A percentile compares a stretch with the other conserved stretches of the same genome.
Conservation (phyloP, 352 stramenopile genomes). For the Phytophthora fragariaefolia region DNA sequence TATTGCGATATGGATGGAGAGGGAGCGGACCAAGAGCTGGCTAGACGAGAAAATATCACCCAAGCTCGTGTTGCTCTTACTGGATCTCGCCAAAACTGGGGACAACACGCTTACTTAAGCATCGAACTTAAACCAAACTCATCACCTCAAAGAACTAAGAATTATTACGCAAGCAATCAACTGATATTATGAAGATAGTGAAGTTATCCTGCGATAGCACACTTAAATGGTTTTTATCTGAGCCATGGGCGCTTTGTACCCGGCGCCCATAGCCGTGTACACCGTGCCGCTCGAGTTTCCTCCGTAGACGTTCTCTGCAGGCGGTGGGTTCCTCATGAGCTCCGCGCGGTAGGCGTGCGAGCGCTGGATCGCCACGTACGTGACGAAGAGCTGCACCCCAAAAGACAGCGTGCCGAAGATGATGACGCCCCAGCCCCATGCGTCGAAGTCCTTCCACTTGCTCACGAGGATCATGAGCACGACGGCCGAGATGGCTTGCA, state of each 20-base stretch:
- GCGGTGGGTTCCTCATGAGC: constrained; percentile 84
- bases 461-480: constrained; percentile 78
- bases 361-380: constrained; percentile 79
- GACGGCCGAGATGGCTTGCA: constrained; percentile 76
- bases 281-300: constrained; percentile 46
- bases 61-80: not conserved
- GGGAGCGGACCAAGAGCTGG: not conserved
- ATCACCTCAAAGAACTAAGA: too few relatives aligned
- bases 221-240: constrained; percentile 82
- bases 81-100: not conserved
- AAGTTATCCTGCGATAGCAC: not conserved
- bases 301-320: constrained; percentile 79
- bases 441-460: constrained; percentile 80
- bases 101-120: too few relatives aligned
- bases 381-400: constrained; percentile 73
- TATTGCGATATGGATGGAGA: not conserved
- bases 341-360: constrained; percentile 82
- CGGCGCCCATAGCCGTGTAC: constrained; percentile 70
- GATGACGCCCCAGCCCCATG: constrained; percentile 76
- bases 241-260: constrained; percentile 53
- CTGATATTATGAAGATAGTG: not conserved
- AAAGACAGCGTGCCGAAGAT: constrained; percentile 75
- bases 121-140: too few relatives aligned
- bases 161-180: not conserved
- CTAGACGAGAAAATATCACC: not conserved